phyloP scores from a whole-genome alignment of 345 rosid genomes.

The Gossypium rotundifolium region DNA sequence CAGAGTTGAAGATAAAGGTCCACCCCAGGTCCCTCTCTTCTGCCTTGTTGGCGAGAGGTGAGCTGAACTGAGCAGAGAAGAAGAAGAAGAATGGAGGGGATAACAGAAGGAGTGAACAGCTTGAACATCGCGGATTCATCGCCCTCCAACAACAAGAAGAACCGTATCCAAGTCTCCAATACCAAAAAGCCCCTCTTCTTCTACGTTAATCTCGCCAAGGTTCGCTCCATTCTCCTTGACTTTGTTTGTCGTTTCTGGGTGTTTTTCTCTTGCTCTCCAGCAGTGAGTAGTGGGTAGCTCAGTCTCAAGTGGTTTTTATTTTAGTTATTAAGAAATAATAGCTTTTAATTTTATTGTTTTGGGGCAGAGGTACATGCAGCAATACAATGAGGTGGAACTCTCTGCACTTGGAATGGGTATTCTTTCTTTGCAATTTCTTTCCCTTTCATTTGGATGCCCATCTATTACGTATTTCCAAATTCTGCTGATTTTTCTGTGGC shows the following conservation, averaged over 20 bases:
- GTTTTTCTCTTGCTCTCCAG: background rate
- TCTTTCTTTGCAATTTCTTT: background rate
- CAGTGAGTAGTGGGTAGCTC: background rate
- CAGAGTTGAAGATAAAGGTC: background rate
- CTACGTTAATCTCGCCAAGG: conserved; percentile 49
- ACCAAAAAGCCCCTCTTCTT: no score
- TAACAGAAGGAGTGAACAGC: no score
- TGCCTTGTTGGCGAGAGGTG: background rate
- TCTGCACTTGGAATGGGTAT: conserved; percentile 80
- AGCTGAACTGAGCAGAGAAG: background rate
- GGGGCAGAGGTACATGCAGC: conserved; percentile 74
- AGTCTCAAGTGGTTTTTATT: background rate
- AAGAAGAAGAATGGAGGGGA: background rate
- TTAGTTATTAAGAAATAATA: background rate
- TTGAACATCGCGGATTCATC: no score
- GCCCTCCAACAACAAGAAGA: no score
- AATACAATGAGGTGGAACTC: conserved; percentile 54
- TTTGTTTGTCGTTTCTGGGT: background rate
- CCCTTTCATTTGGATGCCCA: background rate
- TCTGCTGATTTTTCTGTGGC: background rate
- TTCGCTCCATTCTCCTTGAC: background rate
- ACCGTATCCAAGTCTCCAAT: no score
- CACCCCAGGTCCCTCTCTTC: background rate
- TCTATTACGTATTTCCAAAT: background rate
- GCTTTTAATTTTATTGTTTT: background rate